Conservation (phyloP, 495 filamentous ascomycete genomes). For the Xylaria acuta region DNA sequence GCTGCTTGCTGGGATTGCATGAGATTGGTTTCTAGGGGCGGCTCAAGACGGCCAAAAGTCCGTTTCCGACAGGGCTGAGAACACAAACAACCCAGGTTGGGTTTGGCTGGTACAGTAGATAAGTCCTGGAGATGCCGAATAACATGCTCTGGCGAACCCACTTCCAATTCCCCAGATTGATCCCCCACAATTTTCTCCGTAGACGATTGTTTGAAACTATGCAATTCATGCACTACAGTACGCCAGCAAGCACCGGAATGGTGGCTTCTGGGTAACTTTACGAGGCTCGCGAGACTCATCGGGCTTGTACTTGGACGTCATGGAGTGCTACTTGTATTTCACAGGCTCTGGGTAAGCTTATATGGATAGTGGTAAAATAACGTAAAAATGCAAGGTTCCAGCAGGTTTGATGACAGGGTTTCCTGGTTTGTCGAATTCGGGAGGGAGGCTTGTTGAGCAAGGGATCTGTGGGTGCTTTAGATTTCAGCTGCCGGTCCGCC, state of each 20-base stretch:
- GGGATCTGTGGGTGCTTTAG: conserved; percentile 9
- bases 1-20: conserved; percentile 9
- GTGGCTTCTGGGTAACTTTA: background rate
- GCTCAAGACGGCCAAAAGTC: conserved; percentile 2
- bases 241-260: conserved; percentile 8
- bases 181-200: conserved; percentile 16
- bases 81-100: conserved; percentile 2
- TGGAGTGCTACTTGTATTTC: background rate
- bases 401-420: conserved; percentile 5
- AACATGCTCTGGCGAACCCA: conserved; percentile 1
- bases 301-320: background rate
- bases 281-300: background rate
- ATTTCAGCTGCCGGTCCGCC: conserved; percentile 20
- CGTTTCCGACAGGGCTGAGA: conserved; percentile 28
- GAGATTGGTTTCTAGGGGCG: conserved; percentile 19
- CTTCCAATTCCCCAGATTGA: conserved; percentile 12
- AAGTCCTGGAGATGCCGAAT: conserved; percentile 21
- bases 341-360: conserved; percentile 3
- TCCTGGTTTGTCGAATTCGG: conserved; percentile 15
- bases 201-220: conserved; percentile 13
- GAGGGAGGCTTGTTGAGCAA: conserved; percentile 14
- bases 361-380: background rate
- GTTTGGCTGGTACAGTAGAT: background rate
- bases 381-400: background rate
- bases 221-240: conserved; percentile 12